Evolutionary conservation across 225 moss, liverwort and hornwort species (phyloP), one percentile per base, ranked within the genome.

Genomic region (Physcomitrellopsis africana): DNA sequence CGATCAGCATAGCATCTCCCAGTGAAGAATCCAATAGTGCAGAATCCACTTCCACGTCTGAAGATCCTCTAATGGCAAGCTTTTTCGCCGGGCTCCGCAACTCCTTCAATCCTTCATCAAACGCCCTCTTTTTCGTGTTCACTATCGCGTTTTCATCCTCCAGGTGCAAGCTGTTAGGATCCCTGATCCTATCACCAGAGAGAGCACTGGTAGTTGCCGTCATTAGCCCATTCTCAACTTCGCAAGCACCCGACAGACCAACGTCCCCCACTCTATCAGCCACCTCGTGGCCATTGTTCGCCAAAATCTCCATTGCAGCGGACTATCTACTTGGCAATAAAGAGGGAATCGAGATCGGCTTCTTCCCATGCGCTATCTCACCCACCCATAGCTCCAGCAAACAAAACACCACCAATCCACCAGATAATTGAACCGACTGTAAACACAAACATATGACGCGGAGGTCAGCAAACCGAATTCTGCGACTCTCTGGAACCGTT

Each of bases 71-170:
- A 47, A 82, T 47, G 62, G 84, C 77, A 76, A 70, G 80, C 68
- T 87, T 84, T 54, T 84, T 82, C 58, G 65, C 77, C 15, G 84
- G 87, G 43, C 63, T 68, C 10, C 69, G 81, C 60, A 70, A 74
- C 41, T 63, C 79, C 53, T 75, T 77, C 13, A 53, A 75, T 3
- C 67, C 87, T 49, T 71, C 84, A 65, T 75, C 82, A 54, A 79
- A 77, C 13, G 81, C 60, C 68, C 79, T 84, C 48, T 81, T 79
- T 24, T 80, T 82, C 1, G 60, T 62, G 23, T 84, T 68, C 6
- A 77, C 65, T 80, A 68, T 84, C 79, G 54, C 27, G 44, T 20
- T 77, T 68, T 60, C 76, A 56, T 76, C 74, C 57, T 76, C 67
- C 63, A 66, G 65, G 60, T 78, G 75, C 29, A 66, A 58, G 58